Evolutionary conservation across 306 rosid species (phyloP), one percentile per base, ranked within the genome.

Genomic region (Corylus heterophylla): DNA sequence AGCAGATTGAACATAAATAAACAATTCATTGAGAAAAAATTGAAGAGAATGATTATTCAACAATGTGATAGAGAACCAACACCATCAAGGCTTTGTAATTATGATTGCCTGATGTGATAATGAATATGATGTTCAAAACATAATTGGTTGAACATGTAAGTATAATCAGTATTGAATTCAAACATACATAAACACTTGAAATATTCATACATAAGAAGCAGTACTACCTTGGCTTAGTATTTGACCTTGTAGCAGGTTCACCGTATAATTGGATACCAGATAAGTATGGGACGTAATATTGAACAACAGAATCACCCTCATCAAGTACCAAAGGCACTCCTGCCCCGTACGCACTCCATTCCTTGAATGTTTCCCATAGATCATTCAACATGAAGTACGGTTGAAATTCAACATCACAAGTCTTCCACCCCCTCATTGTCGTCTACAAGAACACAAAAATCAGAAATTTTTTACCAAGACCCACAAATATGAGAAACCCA

Each of bases 341-440:
- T n/a, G 90, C 93, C 63, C 97, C 98, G 75, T 94, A 94, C 12
- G 86, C 94, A 82, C 97, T 94, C 97, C 97, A 89, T 84, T 94
- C 98, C 90, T 84, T 87, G 62, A 92, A 91, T 12, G 98, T 88
- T 76, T 94, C 97, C 97, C 97, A 92, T 64, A 92, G 95, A 87
- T 94, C 93, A 85, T 82, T 81, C 78, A 94, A 79, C 35, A 85
- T 45, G 73, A 94, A 94, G 82, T 86, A 92, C 74, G 93, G 84
- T 78, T 86, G 97, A 80, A 83, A 92, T 83, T 89, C 98, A 66
- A 87, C 84, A 81, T 87, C 93, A 85, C 97, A 89, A 63, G 94
- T 87, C 81, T 86, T 83, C 93, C 86, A 85, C n/a, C 90, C 96
- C 83, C 96, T 89, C 90, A 94, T 84, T 71, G 92, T 90, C 68